These are phyloP conservation scores for Marasmius sp. DNA, from an alignment of 1,284 basidiomycete genomes.

Conservation along the genomic window DNA sequence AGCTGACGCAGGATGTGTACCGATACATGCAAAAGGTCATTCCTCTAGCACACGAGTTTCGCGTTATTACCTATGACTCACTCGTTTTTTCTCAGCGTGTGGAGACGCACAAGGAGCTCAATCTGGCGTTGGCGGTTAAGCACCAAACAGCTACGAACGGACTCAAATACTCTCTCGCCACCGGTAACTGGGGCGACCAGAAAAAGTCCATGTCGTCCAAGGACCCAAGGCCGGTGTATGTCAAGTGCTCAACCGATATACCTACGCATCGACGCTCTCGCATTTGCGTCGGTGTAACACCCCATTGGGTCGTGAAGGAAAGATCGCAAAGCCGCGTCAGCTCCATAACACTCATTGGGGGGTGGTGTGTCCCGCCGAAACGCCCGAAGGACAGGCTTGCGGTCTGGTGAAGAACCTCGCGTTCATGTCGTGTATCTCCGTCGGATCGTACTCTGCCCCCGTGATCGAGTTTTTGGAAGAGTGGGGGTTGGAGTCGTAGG, in stretches of 20 bases:
- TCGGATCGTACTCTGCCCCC: slow-evolving; percentile 93
- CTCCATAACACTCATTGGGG: slow-evolving; percentile 99
- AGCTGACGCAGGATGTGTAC: slow-evolving; percentile 96
- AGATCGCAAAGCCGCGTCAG: slow-evolving; percentile 99
- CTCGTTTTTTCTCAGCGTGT: slow-evolving; percentile 73
- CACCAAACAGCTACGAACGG: slow-evolving; percentile 98
- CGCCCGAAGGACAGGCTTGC: slow-evolving; percentile 98
- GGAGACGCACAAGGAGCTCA: slow-evolving; percentile 95
- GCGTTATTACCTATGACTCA: slow-evolving; percentile 3
- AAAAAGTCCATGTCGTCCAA: slow-evolving; percentile 97
- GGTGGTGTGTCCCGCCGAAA: slow-evolving; percentile 99
- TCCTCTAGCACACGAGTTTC: not conserved
- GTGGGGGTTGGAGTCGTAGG: slow-evolving; percentile 93
- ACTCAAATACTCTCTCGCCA: slow-evolving; percentile 96
- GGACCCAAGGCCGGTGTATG: slow-evolving; percentile 99
- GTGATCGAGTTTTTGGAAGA: slow-evolving; percentile 99
- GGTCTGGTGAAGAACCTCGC: slow-evolving; percentile 99
- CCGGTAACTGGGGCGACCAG: slow-evolving; percentile 99
- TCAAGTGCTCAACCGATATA: slow-evolving; percentile 98
- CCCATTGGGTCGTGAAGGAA: slow-evolving; percentile 96
- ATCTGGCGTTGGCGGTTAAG: slow-evolving; percentile 90
- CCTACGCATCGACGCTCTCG: slow-evolving; percentile 97
- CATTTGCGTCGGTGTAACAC: slow-evolving; percentile 98
- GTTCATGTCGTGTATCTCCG: slow-evolving; percentile 97
- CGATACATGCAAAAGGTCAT: slow-evolving; percentile 92